Conservation (phyloP, 2,329 filamentous ascomycete genomes). For the Colletotrichum endophyticum region DNA sequence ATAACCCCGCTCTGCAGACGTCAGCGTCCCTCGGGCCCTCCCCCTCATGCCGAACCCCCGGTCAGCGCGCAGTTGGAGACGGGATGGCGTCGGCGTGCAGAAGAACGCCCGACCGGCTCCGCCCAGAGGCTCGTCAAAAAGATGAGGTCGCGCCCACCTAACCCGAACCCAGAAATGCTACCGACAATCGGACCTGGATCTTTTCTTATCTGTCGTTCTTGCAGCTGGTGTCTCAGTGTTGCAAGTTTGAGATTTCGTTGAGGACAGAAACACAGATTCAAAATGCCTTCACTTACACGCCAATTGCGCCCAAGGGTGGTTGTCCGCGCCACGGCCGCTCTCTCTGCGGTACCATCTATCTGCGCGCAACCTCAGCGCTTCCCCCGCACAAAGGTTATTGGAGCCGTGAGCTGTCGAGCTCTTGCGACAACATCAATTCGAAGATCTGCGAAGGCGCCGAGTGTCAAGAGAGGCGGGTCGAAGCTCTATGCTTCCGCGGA, state of each 20-base stretch:
- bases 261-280: not conserved
- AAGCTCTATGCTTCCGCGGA: slow-evolving; percentile 63
- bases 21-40: not conserved
- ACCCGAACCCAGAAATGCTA: not conserved
- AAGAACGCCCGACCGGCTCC: slow-evolving; percentile 7
- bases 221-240: not conserved
- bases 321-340: not conserved
- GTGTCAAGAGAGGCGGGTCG: slow-evolving; percentile 37
- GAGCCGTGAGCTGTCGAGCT: slow-evolving; percentile 1
- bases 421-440: not conserved
- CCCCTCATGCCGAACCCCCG: not conserved
- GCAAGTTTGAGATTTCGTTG: not conserved
- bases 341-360: not conserved
- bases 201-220: not conserved
- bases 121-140: slow-evolving; percentile 8
- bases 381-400: slow-evolving; percentile 2
- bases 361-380: slow-evolving; percentile 14
- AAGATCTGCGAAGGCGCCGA: slow-evolving; percentile 11
- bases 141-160: slow-evolving; percentile 19
- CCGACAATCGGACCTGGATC: slow-evolving; percentile 4
- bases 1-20: not conserved
- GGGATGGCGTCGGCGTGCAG: not conserved
- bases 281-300: slow-evolving; percentile 7
- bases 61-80: not conserved
- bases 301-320: slow-evolving; percentile 16